Conservation (phyloP, 1,284 basidiomycete genomes). For the Ceratobasidium sp. region DNA sequence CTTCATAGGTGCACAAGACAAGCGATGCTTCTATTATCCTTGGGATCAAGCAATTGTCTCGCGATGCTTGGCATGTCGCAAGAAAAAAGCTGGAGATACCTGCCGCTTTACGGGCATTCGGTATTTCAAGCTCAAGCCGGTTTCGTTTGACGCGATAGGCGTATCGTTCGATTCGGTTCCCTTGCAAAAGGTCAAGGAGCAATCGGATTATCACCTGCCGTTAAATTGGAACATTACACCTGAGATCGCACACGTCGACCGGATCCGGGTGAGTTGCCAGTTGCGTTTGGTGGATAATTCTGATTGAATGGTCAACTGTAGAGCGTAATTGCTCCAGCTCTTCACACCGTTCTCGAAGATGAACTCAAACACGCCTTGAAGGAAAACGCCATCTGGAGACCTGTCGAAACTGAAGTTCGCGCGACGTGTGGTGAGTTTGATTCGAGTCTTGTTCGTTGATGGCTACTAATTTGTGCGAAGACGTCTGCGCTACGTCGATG, state of each 20-base stretch:
- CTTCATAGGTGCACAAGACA: conserved; percentile 13
- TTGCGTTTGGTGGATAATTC: background rate
- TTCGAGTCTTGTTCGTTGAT: conserved; percentile 80
- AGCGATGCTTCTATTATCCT: conserved; percentile 27
- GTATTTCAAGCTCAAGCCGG: conserved; percentile 16
- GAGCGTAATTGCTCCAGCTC: conserved; percentile 75
- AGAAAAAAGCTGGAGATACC: conserved; percentile 37
- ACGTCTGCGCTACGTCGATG: conserved; percentile 92
- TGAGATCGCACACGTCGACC: conserved; percentile 21
- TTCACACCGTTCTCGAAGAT: conserved; percentile 75
- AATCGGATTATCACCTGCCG: conserved; percentile 20
- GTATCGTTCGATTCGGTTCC: conserved; percentile 20
- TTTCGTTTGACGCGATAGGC: background rate
- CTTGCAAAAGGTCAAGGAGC: conserved; percentile 6
- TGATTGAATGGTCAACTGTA: conserved; percentile 52
- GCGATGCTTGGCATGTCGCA: conserved; percentile 25
- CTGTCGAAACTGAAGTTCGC: conserved; percentile 81
- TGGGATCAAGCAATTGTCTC: conserved; percentile 25
- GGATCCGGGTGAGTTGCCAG: conserved; percentile 21
- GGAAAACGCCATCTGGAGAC: conserved; percentile 74
- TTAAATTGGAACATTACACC: conserved; percentile 27
- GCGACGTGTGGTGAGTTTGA: conserved; percentile 86
- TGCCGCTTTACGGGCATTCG: conserved; percentile 36
- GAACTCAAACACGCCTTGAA: conserved; percentile 78
- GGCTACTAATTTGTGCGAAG: conserved; percentile 59